Percentiles rank a stretch among this genome's conserved stretches.
These are phyloP conservation scores for Pezizomycotina sp. DNA, from an alignment of 2,329 filamentous ascomycete genomes.

Conservation along the genomic window DNA sequence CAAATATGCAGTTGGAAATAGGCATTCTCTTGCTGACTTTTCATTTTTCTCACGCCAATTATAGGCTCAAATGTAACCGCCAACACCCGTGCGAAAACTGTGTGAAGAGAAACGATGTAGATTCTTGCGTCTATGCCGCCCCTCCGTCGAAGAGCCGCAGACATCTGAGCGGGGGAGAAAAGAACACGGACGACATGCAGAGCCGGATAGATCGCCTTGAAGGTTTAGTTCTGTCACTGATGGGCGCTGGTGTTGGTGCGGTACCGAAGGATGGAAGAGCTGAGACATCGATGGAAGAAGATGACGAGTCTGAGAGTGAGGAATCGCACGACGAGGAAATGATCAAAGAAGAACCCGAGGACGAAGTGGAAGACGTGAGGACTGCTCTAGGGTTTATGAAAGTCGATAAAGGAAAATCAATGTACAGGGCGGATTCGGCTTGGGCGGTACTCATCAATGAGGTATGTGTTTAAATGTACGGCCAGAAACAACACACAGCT, in stretches of 20 bases:
- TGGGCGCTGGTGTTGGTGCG: slow-evolving; percentile 41
- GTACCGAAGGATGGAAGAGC: slow-evolving; percentile 29
- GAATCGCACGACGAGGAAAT: slow-evolving; percentile 23
- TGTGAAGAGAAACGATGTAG: slow-evolving; percentile 65
- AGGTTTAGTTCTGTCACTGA: slow-evolving; percentile 75
- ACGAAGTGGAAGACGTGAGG: slow-evolving; percentile 41
- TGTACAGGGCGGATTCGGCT: slow-evolving; percentile 66
- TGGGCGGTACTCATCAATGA: slow-evolving; percentile 67
- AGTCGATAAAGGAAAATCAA: slow-evolving; percentile 56
- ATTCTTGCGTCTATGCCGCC: slow-evolving; percentile 67
- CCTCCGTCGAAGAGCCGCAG: slow-evolving; percentile 54
- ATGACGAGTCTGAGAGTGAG: slow-evolving; percentile 39
- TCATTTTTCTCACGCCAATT: no score
- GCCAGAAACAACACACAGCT: neutral
- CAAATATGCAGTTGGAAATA: no score
- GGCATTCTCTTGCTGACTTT: neutral
- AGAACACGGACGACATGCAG: slow-evolving; percentile 80
- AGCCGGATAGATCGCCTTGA: slow-evolving; percentile 92
- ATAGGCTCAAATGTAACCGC: slow-evolving; percentile 77
- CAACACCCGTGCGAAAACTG: slow-evolving; percentile 87
- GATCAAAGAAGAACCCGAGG: slow-evolving; percentile 37
- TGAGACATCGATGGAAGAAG: slow-evolving; percentile 32
- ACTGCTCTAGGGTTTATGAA: slow-evolving; percentile 58
- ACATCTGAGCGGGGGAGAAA: slow-evolving; percentile 31
- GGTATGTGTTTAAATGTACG: slow-evolving; percentile 30